Percentiles rank a stretch among this genome's conserved stretches.
Conservation (phyloP, 805 yeast genomes). For the Yarrowia sp. region DNA sequence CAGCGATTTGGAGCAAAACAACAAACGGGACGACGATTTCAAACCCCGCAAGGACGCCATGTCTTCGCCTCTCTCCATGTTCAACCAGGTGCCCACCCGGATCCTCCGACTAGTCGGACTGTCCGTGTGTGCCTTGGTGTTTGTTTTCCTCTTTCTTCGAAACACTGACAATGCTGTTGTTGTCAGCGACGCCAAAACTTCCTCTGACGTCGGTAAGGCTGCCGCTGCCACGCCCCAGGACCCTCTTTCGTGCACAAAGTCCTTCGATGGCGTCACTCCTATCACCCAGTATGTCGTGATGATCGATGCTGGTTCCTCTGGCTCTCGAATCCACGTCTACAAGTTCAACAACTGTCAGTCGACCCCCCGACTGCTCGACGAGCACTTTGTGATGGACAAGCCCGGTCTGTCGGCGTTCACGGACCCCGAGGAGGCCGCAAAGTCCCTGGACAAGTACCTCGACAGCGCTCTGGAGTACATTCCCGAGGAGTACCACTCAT, state of each 20-base stretch:
- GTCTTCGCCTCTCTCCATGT: slow-evolving; percentile 29
- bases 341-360: slow-evolving; percentile 84
- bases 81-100: slow-evolving; percentile 19
- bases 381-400: slow-evolving; percentile 84
- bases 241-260: slow-evolving; percentile 47
- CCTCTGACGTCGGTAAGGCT: too few relatives aligned
- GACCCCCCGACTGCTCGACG: slow-evolving; percentile 81
- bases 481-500: slow-evolving; percentile 72
- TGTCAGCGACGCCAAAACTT: not conserved
- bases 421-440: slow-evolving; percentile 85
- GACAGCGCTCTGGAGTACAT: slow-evolving; percentile 75
- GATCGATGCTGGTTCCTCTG: slow-evolving; percentile 98
- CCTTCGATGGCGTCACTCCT: slow-evolving; percentile 53
- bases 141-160: slow-evolving; percentile 13
- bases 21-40: slow-evolving; percentile 36
- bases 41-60: slow-evolving; percentile 31
- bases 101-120: slow-evolving; percentile 1
- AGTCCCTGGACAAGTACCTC: slow-evolving; percentile 83
- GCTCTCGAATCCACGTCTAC: slow-evolving; percentile 94
- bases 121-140: slow-evolving; percentile 5
- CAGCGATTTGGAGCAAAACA: slow-evolving; percentile 37
- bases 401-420: slow-evolving; percentile 81
- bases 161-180: not conserved
- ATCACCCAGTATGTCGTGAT: slow-evolving; percentile 77
- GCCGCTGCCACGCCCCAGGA: not conserved